phyloP scores from a whole-genome alignment of 306 rosid species.

The Trifolium repens region DNA sequence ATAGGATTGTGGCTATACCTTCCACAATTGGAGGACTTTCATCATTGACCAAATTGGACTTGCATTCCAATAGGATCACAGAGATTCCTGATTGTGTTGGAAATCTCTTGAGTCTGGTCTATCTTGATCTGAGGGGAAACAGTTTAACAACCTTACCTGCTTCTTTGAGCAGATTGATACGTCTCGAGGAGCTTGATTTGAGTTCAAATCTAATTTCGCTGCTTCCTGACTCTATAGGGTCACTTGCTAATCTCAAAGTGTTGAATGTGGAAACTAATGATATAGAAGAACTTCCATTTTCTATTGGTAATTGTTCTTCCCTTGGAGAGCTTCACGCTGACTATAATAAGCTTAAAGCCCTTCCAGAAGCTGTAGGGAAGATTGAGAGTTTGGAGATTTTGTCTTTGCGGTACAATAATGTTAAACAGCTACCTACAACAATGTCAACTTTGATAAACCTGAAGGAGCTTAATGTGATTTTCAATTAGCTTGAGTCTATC shows the following conservation, averaged over 20 bases:
- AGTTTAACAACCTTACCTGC: constrained; percentile 64
- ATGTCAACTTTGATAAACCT: constrained; percentile 74
- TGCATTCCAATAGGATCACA: constrained; percentile 68
- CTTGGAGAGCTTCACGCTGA: constrained; percentile 75
- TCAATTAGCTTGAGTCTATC: constrained; percentile 83
- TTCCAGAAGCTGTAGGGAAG: constrained; percentile 89
- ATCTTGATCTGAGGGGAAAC: constrained; percentile 50
- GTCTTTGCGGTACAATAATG: constrained; percentile 78
- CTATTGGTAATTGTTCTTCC: constrained; percentile 73
- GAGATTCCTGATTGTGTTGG: constrained; percentile 75
- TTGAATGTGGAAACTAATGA: constrained; percentile 82
- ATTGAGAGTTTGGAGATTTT: constrained; percentile 75
- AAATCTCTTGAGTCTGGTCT: constrained; percentile 63
- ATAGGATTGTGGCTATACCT: constrained; percentile 71
- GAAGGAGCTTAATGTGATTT: constrained; percentile 82
- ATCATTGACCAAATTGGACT: constrained; percentile 68
- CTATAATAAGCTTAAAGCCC: constrained; percentile 80
- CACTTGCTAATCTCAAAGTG: constrained; percentile 66
- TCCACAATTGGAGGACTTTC: constrained; percentile 75
- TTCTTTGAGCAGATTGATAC: constrained; percentile 67
- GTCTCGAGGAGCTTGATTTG: constrained; percentile 79
- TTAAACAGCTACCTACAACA: constrained; percentile 83
- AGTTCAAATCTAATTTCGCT: constrained; percentile 68
- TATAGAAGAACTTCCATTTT: constrained; percentile 80
- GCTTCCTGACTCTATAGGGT: constrained; percentile 74